Base-by-base conservation (phyloP, 2,329 filamentous ascomycete species). In the Lachnellula hyalina region DNA sequence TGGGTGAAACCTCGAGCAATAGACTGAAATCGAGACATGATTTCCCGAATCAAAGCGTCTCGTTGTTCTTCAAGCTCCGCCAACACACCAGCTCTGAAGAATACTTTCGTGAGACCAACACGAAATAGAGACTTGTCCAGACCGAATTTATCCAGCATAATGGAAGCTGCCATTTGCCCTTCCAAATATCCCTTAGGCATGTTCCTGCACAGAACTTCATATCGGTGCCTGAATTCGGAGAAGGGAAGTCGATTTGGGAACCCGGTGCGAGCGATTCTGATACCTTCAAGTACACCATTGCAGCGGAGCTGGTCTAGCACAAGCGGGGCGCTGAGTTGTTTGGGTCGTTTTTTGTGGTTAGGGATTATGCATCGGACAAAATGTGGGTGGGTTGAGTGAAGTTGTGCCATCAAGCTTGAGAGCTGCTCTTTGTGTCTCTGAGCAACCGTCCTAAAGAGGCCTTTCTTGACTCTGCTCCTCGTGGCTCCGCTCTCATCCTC, bases 261-360 rank as follows among this genome's bases (percentile, higher is more conserved):
- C 23, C 94, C 94, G 5, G 95, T 99, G 46, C 94, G 85, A 23
- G 94, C 94, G 71, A 99, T 99, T 58, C 94, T 84, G 67, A 99
- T 99, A 59, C 94, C 94, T 74, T 99, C 94, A n/a, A 99, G 79
- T 2, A 99, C 94, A 87, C 94, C 94, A 70, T 99, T 99, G 74
- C 94, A 99, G 51, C 94, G 85, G n/a, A 99, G 77, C 70, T 99
- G 95, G 67, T 99, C 94, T 5, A 99, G 80, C 1, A 99, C 95
- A n/a, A 99, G 82, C 2, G 91, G 83, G 3, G 89, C 90, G 67
- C 88, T 89, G 71, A 97, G 90, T 68, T 92, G 88, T 72, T 99
- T 99, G 0, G 94, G 90, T 23, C 86, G 83, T 73, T 99, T 99
- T 73, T 96, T 96, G 77, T 99, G 94, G 68, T 99, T 99, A 3